Evolutionary conservation across 345 rosid species (phyloP).

Genomic region (Luvunga scandens): DNA sequence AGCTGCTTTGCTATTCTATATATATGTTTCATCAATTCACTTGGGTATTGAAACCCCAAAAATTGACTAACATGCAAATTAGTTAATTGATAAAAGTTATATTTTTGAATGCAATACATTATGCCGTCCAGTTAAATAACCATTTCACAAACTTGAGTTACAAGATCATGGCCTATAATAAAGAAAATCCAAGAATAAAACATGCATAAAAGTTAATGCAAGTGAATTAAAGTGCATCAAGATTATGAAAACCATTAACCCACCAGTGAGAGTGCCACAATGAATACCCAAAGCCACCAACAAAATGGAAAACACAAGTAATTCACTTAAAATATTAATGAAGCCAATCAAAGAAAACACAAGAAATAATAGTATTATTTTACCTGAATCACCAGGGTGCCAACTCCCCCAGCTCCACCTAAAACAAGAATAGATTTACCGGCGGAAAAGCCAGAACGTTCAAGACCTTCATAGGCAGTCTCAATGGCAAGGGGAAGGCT

Average conservation of each 20-base stretch:
- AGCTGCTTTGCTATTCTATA: background rate
- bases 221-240: too few relatives aligned
- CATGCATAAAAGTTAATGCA: too few relatives aligned
- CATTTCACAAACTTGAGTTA: too few relatives aligned
- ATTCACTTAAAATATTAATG: background rate
- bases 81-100: background rate
- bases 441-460: slow-evolving; percentile 66
- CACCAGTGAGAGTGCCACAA: too few relatives aligned
- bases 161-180: too few relatives aligned
- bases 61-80: background rate
- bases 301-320: background rate
- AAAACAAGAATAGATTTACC: slow-evolving; percentile 84
- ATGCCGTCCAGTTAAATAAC: too few relatives aligned
- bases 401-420: slow-evolving; percentile 94
- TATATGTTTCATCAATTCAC: background rate
- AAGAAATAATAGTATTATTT: background rate
- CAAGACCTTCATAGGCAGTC: slow-evolving; percentile 80
- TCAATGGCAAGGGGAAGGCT: slow-evolving; percentile 81
- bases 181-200: too few relatives aligned
- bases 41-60: background rate
- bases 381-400: slow-evolving; percentile 94
- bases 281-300: too few relatives aligned
- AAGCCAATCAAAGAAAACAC: background rate
- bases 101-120: background rate
- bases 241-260: too few relatives aligned